Conservation (phyloP, 768 basidiomycete genomes). For the Solioccasus polychromus region DNA sequence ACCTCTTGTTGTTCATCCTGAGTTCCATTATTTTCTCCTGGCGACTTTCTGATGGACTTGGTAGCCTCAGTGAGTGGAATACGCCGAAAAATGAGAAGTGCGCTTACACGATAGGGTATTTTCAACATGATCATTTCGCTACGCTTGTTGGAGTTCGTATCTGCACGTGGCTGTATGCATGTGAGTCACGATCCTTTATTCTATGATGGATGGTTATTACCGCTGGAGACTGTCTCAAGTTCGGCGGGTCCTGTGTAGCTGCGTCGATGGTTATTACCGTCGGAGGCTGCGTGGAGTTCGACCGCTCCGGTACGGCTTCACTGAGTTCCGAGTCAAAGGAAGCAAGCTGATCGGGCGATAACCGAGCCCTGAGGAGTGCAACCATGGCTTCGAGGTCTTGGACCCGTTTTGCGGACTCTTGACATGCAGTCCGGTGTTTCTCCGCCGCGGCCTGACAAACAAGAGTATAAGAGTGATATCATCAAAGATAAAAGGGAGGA, state of each 20-base stretch:
- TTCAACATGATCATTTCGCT: constrained; percentile 21
- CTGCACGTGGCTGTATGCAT: constrained; percentile 6
- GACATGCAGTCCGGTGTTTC: constrained; percentile 9
- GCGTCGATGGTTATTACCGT: constrained; percentile 12
- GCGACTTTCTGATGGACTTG: constrained; percentile 10
- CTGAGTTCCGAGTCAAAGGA: constrained; percentile 7
- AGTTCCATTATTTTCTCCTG: background rate
- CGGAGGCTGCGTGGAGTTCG: constrained; percentile 1
- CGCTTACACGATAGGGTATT: constrained; percentile 22
- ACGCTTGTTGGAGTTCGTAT: constrained; percentile 10
- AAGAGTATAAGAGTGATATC: background rate
- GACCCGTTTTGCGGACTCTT: constrained; percentile 12
- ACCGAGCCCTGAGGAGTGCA: constrained; percentile 14
- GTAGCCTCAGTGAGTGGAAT: constrained; percentile 1
- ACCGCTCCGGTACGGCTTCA: background rate
- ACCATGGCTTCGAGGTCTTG: constrained; percentile 18
- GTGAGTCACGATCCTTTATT: constrained; percentile 4
- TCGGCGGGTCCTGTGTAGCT: background rate
- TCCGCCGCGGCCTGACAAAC: constrained; percentile 13
- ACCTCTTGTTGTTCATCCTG: constrained; percentile 12
- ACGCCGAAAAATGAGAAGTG: background rate
- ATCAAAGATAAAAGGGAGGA: background rate
- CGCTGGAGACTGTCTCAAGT: constrained; percentile 1
- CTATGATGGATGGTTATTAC: constrained; percentile 5
- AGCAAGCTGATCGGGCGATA: constrained; percentile 19